Base-by-base conservation (phyloP, 495 filamentous ascomycete genomes). In the Trichoderma reesei region DNA sequence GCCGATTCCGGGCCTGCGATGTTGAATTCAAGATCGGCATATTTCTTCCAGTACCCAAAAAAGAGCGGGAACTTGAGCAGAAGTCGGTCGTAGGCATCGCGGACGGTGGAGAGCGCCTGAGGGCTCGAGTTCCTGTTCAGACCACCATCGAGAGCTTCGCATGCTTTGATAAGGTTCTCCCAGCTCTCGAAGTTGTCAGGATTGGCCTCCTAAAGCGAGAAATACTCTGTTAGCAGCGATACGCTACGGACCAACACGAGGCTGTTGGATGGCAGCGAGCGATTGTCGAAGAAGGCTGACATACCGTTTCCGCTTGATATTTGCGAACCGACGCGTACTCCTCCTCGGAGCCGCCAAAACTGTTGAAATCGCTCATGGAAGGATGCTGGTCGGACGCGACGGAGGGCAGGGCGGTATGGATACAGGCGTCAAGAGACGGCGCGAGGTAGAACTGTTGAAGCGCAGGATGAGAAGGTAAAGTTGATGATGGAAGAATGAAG, bases 11-110 rank as follows among this genome's bases (percentile, higher is more conserved):
- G 96, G 34, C 94, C 94, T 5, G 91, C 91, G 67, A 98, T 96
- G 16, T 90, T 90, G 75, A 99, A 99, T 71, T 99, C 94, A 33
- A 96, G 76, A 72, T 98, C 94, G 68, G 94, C 94, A 85, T 99
- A 98, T 74, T 96, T 98, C 79, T 97, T 97, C 94, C 94, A 99
- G 76, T 97, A 99, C 48, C 92, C 94, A 72, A 97, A 99, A 2
- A 98, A 84, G 33, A 98, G 81, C 1, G 94, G 94, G 70, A 97
- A 99, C 72, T 96, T 96, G 63, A 91, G 88, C 9, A 99, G 85
- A 71, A 99, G 93, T 9, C 89, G 85, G 73, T 99, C 95, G 74
- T 96, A 98, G 62, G 87, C 83, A 68, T 88, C 84, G 69, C 94
- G 86, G 38, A 88, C 86, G 10, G 90, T 86, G 31, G 89, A 88